A percentile compares a stretch with the other conserved stretches of the same genome.
These are phyloP conservation scores for Rhododendron henanense DNA, from an alignment of 148 eudicot genomes.

Conservation along the genomic window DNA sequence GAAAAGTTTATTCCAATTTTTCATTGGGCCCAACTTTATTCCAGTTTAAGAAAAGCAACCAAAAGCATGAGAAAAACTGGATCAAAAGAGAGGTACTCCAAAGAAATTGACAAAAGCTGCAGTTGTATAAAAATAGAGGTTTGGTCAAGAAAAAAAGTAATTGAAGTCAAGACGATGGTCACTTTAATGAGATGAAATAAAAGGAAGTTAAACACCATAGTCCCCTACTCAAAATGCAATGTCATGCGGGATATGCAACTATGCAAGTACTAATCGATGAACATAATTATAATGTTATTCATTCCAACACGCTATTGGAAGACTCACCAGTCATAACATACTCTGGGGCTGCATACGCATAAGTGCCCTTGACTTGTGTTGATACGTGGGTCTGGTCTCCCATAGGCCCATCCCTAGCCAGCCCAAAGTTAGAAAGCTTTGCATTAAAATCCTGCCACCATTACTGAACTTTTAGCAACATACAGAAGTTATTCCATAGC, in stretches of 20 bases:
- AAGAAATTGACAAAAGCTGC: background rate
- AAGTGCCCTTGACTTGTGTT: constrained; percentile 83
- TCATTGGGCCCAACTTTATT: no score
- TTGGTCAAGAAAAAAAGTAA: background rate
- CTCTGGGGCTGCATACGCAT: constrained; percentile 76
- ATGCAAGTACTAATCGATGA: background rate
- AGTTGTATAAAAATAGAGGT: background rate
- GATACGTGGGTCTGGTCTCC: constrained; percentile 57
- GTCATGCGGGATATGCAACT: background rate
- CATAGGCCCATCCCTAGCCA: constrained; percentile 17
- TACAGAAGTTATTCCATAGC: background rate
- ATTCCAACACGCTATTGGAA: constrained; percentile 2
- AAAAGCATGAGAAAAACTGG: no score
- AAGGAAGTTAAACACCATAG: background rate
- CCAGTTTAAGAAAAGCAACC: background rate
- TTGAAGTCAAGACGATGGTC: background rate
- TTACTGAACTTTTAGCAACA: background rate
- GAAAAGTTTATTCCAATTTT: no score
- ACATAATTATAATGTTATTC: background rate
- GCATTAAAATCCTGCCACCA: constrained; percentile 68
- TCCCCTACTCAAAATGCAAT: background rate
- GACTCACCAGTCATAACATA: constrained; percentile 72
- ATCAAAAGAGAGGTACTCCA: no score
- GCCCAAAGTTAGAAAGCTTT: constrained; percentile 83
- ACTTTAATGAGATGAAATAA: background rate